These are phyloP conservation scores for Tolypocladium nubicola DNA, from an alignment of 2,329 filamentous ascomycete species.

Conservation along the genomic window DNA sequence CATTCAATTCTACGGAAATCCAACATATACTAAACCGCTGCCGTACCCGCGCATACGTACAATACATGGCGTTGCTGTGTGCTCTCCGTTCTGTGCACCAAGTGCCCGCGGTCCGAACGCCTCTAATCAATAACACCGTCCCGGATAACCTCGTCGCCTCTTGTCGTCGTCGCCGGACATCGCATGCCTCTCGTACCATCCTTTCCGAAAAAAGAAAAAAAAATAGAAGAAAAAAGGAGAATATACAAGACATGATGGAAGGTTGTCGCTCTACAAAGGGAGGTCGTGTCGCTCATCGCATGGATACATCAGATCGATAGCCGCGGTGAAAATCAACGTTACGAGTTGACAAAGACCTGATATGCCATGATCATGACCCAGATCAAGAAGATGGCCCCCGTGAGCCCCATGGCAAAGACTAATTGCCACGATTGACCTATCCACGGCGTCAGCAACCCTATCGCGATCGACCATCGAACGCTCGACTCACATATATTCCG, in stretches of 20 bases:
- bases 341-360: conserved; percentile 46
- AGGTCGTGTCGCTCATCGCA: neutral
- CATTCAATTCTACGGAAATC: neutral
- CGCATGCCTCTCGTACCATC: neutral
- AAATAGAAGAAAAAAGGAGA: too few species aligned
- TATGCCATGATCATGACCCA: conserved; percentile 62
- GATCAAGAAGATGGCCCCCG: conserved; percentile 49
- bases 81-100: neutral
- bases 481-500: conserved; percentile 46
- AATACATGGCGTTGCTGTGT: neutral
- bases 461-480: neutral
- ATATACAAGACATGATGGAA: neutral
- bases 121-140: neutral
- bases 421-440: conserved; percentile 53
- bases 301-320: too few species aligned
- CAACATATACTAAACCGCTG: neutral
- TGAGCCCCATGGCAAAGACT: conserved; percentile 51
- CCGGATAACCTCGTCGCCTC: neutral
- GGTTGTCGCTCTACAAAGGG: too few species aligned
- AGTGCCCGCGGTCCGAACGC: neutral
- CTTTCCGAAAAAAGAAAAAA: neutral
- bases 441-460: conserved; percentile 6
- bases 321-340: neutral
- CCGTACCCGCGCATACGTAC: neutral
- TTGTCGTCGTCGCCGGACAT: neutral